Evolutionary conservation across 768 basidiomycete species (phyloP).

Genomic region (Auriculariales sp.): DNA sequence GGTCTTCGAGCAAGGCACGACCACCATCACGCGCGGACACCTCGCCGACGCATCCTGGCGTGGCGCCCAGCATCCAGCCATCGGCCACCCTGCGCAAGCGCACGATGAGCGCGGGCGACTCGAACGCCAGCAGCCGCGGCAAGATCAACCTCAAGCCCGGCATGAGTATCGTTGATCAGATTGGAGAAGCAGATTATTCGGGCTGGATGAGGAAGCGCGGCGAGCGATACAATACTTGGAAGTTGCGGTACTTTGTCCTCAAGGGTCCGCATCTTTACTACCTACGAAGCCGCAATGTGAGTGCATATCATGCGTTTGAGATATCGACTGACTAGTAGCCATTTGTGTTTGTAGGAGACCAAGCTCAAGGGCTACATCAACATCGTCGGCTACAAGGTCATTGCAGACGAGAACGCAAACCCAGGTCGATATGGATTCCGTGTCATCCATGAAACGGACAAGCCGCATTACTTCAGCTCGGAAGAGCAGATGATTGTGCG

Average conservation of each 20-base stretch:
- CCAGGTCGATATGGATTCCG: slow-evolving; percentile 93
- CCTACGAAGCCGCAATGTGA: slow-evolving; percentile 50
- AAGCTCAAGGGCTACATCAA: slow-evolving; percentile 96
- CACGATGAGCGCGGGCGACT: slow-evolving; percentile 17
- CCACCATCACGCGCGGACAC: background rate
- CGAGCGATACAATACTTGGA: slow-evolving; percentile 88
- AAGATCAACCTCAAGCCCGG: slow-evolving; percentile 24
- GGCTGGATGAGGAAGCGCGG: slow-evolving; percentile 97
- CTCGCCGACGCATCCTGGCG: background rate
- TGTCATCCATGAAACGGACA: slow-evolving; percentile 78
- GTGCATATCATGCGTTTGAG: too few species aligned
- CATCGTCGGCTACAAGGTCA: slow-evolving; percentile 80
- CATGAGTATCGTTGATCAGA: slow-evolving; percentile 71
- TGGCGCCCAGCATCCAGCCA: background rate
- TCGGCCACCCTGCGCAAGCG: slow-evolving; percentile 40
- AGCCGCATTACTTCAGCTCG: slow-evolving; percentile 82
- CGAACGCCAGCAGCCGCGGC: background rate
- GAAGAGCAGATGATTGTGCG: slow-evolving; percentile 73
- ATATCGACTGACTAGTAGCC: too few species aligned
- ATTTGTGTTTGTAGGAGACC: slow-evolving; percentile 49
- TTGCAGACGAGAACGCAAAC: slow-evolving; percentile 82
- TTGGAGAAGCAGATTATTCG: slow-evolving; percentile 76
- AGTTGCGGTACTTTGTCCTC: slow-evolving; percentile 77
- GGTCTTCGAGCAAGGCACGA: background rate
- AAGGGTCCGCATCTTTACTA: slow-evolving; percentile 88